Conservation (phyloP, 192 early-diverging fungal genomes). For the Lobulomyces angularis region DNA sequence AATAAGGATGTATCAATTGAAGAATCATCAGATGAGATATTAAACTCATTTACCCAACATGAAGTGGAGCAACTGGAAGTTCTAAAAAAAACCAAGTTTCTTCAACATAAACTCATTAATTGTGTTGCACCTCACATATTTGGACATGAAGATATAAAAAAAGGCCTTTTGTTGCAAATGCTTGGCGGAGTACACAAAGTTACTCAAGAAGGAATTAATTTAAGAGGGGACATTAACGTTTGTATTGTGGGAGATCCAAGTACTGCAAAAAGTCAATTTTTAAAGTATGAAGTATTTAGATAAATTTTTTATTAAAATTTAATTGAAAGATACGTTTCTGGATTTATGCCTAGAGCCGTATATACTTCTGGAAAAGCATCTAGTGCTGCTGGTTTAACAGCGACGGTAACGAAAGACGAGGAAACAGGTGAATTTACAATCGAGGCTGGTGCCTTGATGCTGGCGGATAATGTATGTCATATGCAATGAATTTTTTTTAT, state of each 20-base stretch:
- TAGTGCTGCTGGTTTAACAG: constrained; percentile 90
- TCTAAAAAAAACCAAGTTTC: constrained; percentile 44
- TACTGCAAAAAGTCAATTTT: constrained; percentile 89
- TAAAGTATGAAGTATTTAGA: constrained; percentile 47
- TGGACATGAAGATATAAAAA: constrained; percentile 91
- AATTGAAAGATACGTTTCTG: constrained; percentile 65
- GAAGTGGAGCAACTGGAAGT: constrained; percentile 69
- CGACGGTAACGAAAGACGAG: constrained; percentile 87
- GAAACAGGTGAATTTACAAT: constrained; percentile 96
- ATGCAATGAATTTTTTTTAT: background rate
- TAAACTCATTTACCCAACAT: constrained; percentile 41
- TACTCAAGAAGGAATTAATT: constrained; percentile 81
- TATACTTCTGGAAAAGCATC: constrained; percentile 96
- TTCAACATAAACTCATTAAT: constrained; percentile 66
- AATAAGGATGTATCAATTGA: constrained; percentile 49
- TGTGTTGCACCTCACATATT: constrained; percentile 86
- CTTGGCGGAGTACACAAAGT: constrained; percentile 92
- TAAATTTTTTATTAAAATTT: background rate
- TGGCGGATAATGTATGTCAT: constrained; percentile 77
- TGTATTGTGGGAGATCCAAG: constrained; percentile 93
- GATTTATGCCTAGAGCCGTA: constrained; percentile 81
- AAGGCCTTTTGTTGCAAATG: constrained; percentile 84
- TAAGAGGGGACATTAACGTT: constrained; percentile 96
- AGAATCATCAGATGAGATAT: constrained; percentile 41
- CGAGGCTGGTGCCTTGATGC: constrained; percentile 93